Conservation (phyloP, 495 filamentous ascomycete species). For the Lophiostoma macrostomum region DNA sequence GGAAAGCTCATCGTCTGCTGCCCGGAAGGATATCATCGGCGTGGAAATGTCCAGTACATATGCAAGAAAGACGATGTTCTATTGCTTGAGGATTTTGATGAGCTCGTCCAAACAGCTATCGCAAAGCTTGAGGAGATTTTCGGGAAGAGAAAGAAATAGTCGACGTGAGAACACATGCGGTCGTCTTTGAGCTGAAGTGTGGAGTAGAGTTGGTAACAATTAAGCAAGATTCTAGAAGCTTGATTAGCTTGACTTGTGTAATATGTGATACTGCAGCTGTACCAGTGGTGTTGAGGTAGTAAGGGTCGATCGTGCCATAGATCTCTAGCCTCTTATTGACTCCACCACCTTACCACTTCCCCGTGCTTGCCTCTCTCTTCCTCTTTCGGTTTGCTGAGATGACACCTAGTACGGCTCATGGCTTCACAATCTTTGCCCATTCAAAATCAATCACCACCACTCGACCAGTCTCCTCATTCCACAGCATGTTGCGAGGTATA, state of each 20-base stretch:
- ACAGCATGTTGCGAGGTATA: constrained; percentile 27
- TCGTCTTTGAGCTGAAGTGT: too few species aligned
- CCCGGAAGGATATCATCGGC: constrained; percentile 4
- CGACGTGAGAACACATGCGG: too few species aligned
- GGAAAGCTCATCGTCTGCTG: constrained; percentile 6
- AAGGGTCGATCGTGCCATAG: too few species aligned
- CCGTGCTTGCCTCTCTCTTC: constrained; percentile 13
- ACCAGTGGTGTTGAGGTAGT: too few species aligned
- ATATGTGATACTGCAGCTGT: too few species aligned
- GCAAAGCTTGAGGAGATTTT: constrained; percentile 8
- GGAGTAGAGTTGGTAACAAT: too few species aligned
- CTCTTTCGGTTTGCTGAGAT: constrained; percentile 29
- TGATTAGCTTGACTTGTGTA: too few species aligned
- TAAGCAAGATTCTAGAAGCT: too few species aligned
- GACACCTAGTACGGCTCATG: constrained; percentile 16
- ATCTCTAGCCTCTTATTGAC: too few species aligned
- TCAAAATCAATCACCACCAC: constrained; percentile 37
- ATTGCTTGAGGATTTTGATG: constrained; percentile 6
- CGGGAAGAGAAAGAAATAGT: constrained; percentile 16
- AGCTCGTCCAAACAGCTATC: constrained; percentile 1
- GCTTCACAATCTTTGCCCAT: constrained; percentile 16
- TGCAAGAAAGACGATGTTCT: constrained; percentile 8
- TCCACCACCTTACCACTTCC: too few species aligned
- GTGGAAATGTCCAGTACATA: constrained; percentile 9
- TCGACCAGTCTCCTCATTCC: constrained; percentile 16